Evolutionary conservation across 768 basidiomycete species (phyloP), one percentile per base, ranked within the genome.

Genomic region (Leucosporidium yakuticum): DNA sequence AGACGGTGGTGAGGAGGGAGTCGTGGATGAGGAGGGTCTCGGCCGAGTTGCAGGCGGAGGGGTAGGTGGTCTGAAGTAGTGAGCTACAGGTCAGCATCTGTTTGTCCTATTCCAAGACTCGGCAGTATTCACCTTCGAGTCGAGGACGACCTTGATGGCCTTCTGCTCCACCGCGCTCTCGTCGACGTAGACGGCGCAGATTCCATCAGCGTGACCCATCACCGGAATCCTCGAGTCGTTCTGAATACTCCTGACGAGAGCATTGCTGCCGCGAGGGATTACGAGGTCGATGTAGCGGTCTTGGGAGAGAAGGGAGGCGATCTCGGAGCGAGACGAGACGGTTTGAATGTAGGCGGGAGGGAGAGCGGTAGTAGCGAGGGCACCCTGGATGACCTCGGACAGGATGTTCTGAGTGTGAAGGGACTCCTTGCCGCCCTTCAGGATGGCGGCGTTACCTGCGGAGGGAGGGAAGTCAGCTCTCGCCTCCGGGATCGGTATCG

Each of bases 391-490:
- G 56, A 90, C 85, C 70, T 85, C 80, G 2, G 91, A 85, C 44
- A 99, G 84, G 32, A 92, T 81, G 8, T 82, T 78, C 4, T 91
- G 84, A 2, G 96, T 96, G 65, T 85, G 81, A 58, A 85, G 84
- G 6, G 95, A 97, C 77, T 99, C 96, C 77, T 95, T 97, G 9
- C 96, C 96, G 15, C 96, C 95, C 79, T 99, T 98, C 36, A 98
- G 80, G 66, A 99, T 98, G 14, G 94, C 95, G 27, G 93, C 88
- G 77, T 99, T 99, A 2, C 95, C 95, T 96, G 72, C 36, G 11
- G 62, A 25, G 69, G 15, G 32, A 31, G 50, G 12, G 25, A 54
- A 15, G 47, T 69, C 50, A 59, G 60, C 62, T 25, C 56, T 14
- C 0, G 19, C 34, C 54, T 70, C 31, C 68, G 39, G n/a, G 12